Evolutionary conservation across 768 basidiomycete genomes (phyloP).

Genomic region (Russula virescens): DNA sequence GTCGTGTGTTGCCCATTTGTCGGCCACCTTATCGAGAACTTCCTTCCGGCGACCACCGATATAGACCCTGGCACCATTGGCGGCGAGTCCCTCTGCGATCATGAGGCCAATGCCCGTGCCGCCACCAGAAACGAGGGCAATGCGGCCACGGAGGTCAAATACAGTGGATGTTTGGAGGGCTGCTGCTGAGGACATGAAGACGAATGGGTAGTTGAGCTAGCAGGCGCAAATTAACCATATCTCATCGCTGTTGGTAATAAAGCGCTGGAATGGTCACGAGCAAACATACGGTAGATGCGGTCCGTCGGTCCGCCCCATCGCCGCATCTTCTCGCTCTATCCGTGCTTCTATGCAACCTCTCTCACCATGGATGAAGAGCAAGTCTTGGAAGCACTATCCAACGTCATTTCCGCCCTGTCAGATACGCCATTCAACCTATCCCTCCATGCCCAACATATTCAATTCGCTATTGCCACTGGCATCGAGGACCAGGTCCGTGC

Average conservation of each 20-base stretch:
- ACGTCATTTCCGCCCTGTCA: constrained; percentile 52
- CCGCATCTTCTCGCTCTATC: no score
- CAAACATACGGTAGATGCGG: not conserved
- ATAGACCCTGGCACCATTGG: constrained; percentile 76
- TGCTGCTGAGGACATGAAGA: constrained; percentile 6
- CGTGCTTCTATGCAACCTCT: not conserved
- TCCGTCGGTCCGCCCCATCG: not conserved
- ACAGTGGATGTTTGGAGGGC: constrained; percentile 10
- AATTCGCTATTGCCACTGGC: constrained; percentile 49
- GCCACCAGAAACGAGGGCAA: constrained; percentile 27
- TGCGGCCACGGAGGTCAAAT: constrained; percentile 22
- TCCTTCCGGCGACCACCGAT: constrained; percentile 66
- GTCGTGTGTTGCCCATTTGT: constrained; percentile 38
- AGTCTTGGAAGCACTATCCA: constrained; percentile 58
- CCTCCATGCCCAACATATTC: constrained; percentile 64
- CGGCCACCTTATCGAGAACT: constrained; percentile 51
- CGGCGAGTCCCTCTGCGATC: constrained; percentile 68
- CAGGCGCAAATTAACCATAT: not conserved
- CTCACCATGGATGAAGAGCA: constrained; percentile 52
- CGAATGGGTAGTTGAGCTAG: not conserved
- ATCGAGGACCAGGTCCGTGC: constrained; percentile 53
- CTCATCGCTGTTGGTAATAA: not conserved
- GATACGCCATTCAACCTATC: constrained; percentile 55
- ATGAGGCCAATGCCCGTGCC: constrained; percentile 45
- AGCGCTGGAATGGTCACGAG: no score